Conservation (phyloP, 140 eudicot genomes). For the Senecio squalidus region DNA sequence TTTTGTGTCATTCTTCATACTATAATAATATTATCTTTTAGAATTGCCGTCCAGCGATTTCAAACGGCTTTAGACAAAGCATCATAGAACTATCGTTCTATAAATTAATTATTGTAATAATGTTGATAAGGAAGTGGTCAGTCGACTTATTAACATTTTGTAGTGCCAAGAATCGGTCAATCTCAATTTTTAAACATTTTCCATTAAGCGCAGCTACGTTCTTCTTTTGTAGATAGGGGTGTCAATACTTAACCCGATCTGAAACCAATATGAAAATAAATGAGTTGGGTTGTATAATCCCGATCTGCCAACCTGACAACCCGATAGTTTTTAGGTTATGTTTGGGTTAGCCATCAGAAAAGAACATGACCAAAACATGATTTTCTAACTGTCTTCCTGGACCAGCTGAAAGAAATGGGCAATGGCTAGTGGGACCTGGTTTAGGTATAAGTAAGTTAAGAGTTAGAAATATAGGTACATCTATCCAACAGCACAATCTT, state of each 20-base stretch:
- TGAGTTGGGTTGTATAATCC: too few relatives aligned
- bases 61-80: not conserved
- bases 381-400: too few relatives aligned
- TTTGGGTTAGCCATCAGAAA: too few relatives aligned
- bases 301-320: too few relatives aligned
- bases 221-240: too few relatives aligned
- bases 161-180: conserved; percentile 20
- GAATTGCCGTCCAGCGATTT: conserved; percentile 10
- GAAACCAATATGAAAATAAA: too few relatives aligned
- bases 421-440: conserved; percentile 16
- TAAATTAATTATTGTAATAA: not conserved
- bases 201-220: not conserved
- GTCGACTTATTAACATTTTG: not conserved
- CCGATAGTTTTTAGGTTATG: too few relatives aligned
- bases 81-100: not conserved
- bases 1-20: not conserved
- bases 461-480: conserved; percentile 25
- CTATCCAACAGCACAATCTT: conserved; percentile 11
- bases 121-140: conserved; percentile 14
- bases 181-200: not conserved
- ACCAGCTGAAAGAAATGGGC: conserved; percentile 3
- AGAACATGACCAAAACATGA: not conserved
- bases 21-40: not conserved
- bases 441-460: conserved; percentile 20
- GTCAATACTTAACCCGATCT: too few relatives aligned